Evolutionary conservation across 208 protist species (phyloP), one percentile per base, ranked within the genome.

Genomic region (Leishmania aethiopica): DNA sequence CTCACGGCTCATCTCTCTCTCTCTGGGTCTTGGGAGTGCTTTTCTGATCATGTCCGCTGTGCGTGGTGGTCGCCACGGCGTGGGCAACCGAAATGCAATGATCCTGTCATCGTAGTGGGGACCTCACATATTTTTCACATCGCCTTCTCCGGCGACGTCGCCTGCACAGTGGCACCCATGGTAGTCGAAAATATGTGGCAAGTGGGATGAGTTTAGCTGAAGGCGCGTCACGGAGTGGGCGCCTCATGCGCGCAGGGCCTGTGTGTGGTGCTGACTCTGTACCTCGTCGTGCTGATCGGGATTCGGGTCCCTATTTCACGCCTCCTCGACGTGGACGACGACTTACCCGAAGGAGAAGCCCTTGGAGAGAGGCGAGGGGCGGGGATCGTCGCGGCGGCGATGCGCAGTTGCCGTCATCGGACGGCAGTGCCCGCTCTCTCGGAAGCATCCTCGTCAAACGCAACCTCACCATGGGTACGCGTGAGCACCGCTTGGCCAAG

Each of bases 381-480:
- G 37, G 51, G 79, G 28, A 22, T 76, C 32, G 72, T 25, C 79
- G 79, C 2, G 81, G 77, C 40, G 71, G 64, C 69, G 84, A 82
- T 60, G 37, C 70, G 7, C 37, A 35, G n/a, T 19, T 87, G 40
- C 37, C 76, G 10, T 73, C 82, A 8, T 55, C 76, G 22, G 71
- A 81, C 69, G 57, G 55, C 1, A 85, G 70, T 76, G 67, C 81
- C 77, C 86, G 83, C 40, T 88, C 88, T n/a, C 88, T 92, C 84
- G 84, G 86, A 80, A 89, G 77, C 80, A 88, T 86, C 10, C 60
- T 92, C 55, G 87, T 94, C 45, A 90, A 77, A 42, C 87, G 86
- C 64, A 90, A 89, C 60, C 77, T 89, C 47, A 89, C 83, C 2
- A 89, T 90, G 86, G 84, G 84, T 2, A 83, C 92, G 28, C 91